These are phyloP conservation scores for Pezicula carpinea DNA, from an alignment of 2,329 filamentous ascomycete species.

Conservation along the genomic window DNA sequence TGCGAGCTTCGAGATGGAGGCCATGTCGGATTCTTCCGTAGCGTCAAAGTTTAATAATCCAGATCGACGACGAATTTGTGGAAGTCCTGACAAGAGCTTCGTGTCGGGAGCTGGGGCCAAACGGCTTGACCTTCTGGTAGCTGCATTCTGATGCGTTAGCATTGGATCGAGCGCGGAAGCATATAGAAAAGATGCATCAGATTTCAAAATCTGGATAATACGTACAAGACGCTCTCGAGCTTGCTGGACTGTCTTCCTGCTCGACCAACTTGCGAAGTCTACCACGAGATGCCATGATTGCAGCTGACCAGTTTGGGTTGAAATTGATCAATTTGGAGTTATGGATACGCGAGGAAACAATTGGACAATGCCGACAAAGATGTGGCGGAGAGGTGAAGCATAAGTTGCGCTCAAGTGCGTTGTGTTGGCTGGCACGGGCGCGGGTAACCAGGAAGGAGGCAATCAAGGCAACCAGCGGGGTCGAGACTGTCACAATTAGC, in stretches of 20 bases:
- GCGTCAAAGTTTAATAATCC: slow-evolving; percentile 2
- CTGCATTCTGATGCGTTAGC: slow-evolving; percentile 13
- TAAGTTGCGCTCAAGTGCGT: neutral
- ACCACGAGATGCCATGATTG: slow-evolving; percentile 14
- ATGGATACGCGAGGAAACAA: neutral
- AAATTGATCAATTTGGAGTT: neutral
- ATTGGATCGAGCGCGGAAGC: neutral
- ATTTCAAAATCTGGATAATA: too few species aligned
- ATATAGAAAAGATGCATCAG: neutral
- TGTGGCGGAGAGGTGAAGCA: neutral
- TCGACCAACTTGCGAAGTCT: slow-evolving; percentile 18
- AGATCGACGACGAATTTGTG: too few species aligned
- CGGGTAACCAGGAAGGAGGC: too few species aligned
- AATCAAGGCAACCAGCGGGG: neutral
- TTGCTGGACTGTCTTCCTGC: slow-evolving; percentile 11
- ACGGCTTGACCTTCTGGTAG: slow-evolving; percentile 16
- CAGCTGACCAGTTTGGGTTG: neutral
- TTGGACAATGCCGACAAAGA: neutral
- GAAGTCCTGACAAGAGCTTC: slow-evolving; percentile 3
- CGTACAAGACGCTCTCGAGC: slow-evolving; percentile 22
- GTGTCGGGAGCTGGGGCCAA: slow-evolving; percentile 7
- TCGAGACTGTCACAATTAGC: neutral
- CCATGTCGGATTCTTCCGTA: slow-evolving; percentile 9
- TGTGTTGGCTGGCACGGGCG: neutral
- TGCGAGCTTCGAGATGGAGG: too few species aligned